Conservation (phyloP, 2,329 filamentous ascomycete genomes). For the Colletotrichum sp. region DNA sequence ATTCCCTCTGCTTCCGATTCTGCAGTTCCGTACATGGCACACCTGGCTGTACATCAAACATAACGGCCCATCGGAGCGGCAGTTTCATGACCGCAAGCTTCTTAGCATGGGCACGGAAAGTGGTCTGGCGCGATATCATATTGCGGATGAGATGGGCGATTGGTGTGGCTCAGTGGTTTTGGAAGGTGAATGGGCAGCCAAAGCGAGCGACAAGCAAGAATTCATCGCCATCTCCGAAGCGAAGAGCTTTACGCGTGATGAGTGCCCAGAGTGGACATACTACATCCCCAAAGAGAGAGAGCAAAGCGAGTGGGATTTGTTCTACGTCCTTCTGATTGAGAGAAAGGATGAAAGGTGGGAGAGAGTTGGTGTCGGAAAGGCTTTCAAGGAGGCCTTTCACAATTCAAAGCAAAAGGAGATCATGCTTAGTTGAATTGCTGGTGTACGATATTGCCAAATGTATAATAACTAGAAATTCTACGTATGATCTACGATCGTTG, state of each 20-base stretch:
- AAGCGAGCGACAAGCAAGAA: conserved; percentile 12
- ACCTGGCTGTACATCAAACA: conserved; percentile 23
- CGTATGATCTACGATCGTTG: neutral
- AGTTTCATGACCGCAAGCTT: neutral
- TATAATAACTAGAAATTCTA: fast-evolving
- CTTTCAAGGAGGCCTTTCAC: conserved; percentile 34
- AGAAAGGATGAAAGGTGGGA: conserved; percentile 25
- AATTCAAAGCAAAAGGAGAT: conserved; percentile 29
- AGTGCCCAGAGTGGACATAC: conserved; percentile 37
- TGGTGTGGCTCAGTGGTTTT: conserved; percentile 37
- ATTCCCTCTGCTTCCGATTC: conserved; percentile 24
- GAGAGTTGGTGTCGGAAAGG: conserved; percentile 37
- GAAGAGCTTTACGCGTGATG: conserved; percentile 33
- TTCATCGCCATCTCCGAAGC: conserved; percentile 40
- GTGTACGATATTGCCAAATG: neutral
- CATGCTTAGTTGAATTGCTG: conserved; percentile 15
- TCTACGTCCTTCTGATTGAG: conserved; percentile 35
- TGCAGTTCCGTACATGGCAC: conserved; percentile 37
- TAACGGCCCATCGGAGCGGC: neutral
- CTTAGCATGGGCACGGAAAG: neutral
- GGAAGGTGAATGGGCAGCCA: conserved; percentile 23
- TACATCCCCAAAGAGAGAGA: conserved; percentile 36
- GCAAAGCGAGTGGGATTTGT: conserved; percentile 37
- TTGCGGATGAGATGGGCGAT: conserved; percentile 31
- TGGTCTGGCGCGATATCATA: conserved; percentile 27